Percentiles rank a stretch among this genome's conserved stretches.
These are phyloP conservation scores for Euphrasia arctica DNA, from an alignment of 305 asterid genomes.

Conservation along the genomic window DNA sequence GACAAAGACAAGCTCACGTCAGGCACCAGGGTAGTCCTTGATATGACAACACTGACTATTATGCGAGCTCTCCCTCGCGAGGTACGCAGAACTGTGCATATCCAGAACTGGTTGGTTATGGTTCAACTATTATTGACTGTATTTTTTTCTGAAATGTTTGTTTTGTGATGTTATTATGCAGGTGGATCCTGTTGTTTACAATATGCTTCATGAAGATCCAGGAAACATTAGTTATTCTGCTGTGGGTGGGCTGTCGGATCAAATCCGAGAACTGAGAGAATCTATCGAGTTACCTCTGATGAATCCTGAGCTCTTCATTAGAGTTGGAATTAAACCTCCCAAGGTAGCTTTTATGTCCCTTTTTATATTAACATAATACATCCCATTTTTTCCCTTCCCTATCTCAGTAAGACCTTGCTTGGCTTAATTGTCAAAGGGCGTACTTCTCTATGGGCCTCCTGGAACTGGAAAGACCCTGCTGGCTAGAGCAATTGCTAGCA, in stretches of 20 bases:
- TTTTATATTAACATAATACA: no score
- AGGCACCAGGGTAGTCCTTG: constrained; percentile 92
- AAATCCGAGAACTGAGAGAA: constrained; percentile 66
- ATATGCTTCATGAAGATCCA: constrained; percentile 95
- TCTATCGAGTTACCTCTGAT: constrained; percentile 87
- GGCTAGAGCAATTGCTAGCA: constrained; percentile 98
- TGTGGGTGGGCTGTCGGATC: constrained; percentile 97
- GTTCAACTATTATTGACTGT: background rate
- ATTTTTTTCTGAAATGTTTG: background rate
- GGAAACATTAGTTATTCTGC: constrained; percentile 97
- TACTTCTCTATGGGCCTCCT: constrained; percentile 97
- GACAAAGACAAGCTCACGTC: constrained; percentile 88
- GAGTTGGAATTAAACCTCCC: constrained; percentile 97
- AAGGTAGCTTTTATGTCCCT: constrained; percentile 43
- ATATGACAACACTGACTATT: constrained; percentile 95
- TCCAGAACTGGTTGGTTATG: constrained; percentile 17
- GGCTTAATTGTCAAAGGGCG: constrained; percentile 57
- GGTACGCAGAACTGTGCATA: constrained; percentile 37
- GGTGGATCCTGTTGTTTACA: constrained; percentile 98
- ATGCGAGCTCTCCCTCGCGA: constrained; percentile 99
- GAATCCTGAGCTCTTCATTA: constrained; percentile 92
- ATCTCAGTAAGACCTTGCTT: background rate
- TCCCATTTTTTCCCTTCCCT: background rate
- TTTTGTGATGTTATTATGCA: constrained; percentile 31
- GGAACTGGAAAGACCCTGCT: constrained; percentile 96